Conservation (phyloP, 2,329 filamentous ascomycete genomes). For the Didymella keratinophila region DNA sequence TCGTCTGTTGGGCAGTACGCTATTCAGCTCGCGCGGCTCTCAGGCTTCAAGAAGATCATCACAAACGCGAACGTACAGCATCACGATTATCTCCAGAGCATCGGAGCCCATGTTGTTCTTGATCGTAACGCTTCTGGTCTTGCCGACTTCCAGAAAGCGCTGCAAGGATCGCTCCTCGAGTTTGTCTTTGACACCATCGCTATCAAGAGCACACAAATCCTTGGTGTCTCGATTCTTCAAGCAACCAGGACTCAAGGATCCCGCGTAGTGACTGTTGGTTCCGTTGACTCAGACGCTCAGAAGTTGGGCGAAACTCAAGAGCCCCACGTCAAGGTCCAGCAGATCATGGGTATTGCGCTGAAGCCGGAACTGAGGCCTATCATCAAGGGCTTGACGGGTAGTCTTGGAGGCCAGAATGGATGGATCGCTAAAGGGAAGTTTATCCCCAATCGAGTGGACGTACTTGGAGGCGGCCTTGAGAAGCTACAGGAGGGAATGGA, state of each 20-base stretch:
- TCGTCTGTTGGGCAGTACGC: conserved; percentile 47
- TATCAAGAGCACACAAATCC: conserved; percentile 2
- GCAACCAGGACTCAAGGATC: conserved; percentile 4
- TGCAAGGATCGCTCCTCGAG: conserved; percentile 13
- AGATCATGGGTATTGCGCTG: conserved; percentile 16
- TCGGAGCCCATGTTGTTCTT: conserved; percentile 41
- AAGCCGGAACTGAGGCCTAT: conserved; percentile 10
- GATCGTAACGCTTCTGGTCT: conserved; percentile 11
- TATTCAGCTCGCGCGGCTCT: conserved; percentile 48
- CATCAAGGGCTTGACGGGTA: conserved; percentile 16
- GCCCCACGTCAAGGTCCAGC: conserved; percentile 11
- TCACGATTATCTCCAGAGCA: conserved; percentile 41
- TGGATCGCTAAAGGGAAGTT: conserved; percentile 17
- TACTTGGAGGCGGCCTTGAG: conserved; percentile 14
- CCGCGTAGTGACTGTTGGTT: background rate
- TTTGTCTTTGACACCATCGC: conserved; percentile 23
- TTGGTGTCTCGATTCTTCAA: conserved; percentile 18
- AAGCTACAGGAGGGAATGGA: conserved; percentile 21
- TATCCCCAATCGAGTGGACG: conserved; percentile 17
- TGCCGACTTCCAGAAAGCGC: conserved; percentile 9
- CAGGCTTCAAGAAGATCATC: conserved; percentile 48
- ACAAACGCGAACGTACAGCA: conserved; percentile 45
- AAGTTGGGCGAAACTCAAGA: conserved; percentile 11
- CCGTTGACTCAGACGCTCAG: conserved; percentile 8
- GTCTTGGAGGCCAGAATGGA: conserved; percentile 20